Percentiles rank a stretch among this genome's conserved stretches.
Evolutionary conservation across 2,329 filamentous ascomycete species (phyloP).

Genomic region (Claviceps digitariae): DNA sequence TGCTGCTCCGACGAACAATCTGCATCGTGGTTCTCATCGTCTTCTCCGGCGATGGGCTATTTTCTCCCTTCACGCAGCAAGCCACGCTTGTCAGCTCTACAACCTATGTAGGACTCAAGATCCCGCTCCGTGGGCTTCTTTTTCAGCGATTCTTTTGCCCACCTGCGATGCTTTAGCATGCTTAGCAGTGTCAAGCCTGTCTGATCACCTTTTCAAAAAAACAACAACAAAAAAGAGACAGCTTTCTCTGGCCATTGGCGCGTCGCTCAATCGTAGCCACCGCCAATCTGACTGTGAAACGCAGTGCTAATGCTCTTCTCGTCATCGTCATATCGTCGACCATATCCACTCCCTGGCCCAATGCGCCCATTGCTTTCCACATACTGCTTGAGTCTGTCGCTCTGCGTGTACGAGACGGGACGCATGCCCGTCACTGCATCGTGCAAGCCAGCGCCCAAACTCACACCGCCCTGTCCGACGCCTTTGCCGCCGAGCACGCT

Average conservation of each 20-base stretch:
- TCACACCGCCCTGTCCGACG: conserved; percentile 74
- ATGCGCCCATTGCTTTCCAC: conserved; percentile 72
- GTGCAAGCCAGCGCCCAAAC: conserved; percentile 67
- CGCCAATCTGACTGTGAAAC: conserved; percentile 86
- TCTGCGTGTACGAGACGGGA: conserved; percentile 43
- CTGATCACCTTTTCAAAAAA: background rate
- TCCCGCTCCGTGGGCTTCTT: background rate
- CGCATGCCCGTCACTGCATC: conserved; percentile 54
- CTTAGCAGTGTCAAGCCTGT: background rate
- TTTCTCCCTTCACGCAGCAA: background rate
- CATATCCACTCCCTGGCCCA: conserved; percentile 53
- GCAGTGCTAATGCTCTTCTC: conserved; percentile 92
- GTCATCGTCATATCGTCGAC: conserved; percentile 72
- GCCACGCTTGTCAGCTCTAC: background rate
- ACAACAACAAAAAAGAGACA: background rate
- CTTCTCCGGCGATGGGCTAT: background rate
- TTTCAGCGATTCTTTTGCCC: background rate
- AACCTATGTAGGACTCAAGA: background rate
- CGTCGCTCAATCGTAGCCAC: conserved; percentile 37
- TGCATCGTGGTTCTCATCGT: conserved; percentile 1
- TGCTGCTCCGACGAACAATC: background rate
- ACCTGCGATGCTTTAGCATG: background rate
- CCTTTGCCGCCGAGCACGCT: conserved; percentile 66
- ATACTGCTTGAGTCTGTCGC: conserved; percentile 83
- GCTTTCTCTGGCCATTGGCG: background rate